Evolutionary conservation across 2,329 filamentous ascomycete genomes (phyloP), one percentile per base, ranked within the genome.

Genomic region (Thelonectria blattea): DNA sequence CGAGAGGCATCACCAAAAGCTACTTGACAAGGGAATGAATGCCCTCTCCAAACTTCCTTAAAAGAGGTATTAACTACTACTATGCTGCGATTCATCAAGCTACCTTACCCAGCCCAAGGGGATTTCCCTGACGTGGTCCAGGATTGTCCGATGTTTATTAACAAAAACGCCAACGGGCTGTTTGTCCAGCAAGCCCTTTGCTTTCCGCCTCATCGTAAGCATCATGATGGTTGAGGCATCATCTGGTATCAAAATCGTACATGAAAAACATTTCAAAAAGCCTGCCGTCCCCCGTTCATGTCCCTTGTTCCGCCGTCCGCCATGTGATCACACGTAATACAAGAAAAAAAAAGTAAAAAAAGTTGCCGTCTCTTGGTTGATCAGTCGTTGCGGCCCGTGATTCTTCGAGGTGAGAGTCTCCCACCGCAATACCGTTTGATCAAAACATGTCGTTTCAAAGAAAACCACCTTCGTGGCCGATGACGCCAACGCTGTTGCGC

Each of bases 401-500:
- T 30, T 30, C 27, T 9, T 30, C 27, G 5, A 30, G 27, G 27
- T 10, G 27, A 30, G 27, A 24, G 22, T 24, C 27, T 30, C 27
- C 8, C 27, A 6, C 27, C 27, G 5, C 27, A 30, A 30, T 24
- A 52, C 27, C 42, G 53, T 58, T 32, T 30, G 34, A 8, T 30
- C 5, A 30, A 30, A 10, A 30, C 9, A 27, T 45, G 17, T 60
- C 24, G 50, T 45, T 30, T 82, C 71, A 87, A 41, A 87, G 68
- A 66, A 88, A 85, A 18, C 81, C 82, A 34, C 84, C 82, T 45
- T 88, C 85, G 55, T 72, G 71, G 17, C 79, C 79, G 50, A 85
- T 79, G 12, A 86, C 81, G 30, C 83, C 82, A 30, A 86, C 80
- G 63, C 82, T 85, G 22, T 82, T 80, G 34, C 84, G 81, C 85